A percentile compares a stretch with the other conserved stretches of the same genome.
Evolutionary conservation across 1,284 basidiomycete genomes (phyloP).

Genomic region (Vanrija sp.): DNA sequence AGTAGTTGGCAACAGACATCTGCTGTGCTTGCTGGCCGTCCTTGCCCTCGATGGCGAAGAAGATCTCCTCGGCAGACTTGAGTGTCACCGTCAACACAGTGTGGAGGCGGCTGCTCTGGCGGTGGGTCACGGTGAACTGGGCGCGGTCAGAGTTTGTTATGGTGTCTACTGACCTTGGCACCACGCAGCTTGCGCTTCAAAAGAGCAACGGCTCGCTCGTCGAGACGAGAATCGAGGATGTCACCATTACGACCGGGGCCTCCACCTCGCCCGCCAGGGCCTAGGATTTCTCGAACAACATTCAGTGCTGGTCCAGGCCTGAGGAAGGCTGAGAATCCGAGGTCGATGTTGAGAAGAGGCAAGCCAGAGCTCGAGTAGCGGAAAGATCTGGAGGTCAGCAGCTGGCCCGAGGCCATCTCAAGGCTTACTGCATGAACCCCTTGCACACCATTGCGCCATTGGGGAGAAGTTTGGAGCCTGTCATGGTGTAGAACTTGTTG

Average conservation of each 20-base stretch:
- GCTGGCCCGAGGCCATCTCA: no score
- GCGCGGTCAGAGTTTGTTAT: not conserved
- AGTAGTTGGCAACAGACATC: conserved; percentile 44
- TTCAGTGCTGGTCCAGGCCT: conserved; percentile 37
- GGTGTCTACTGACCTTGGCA: conserved; percentile 22
- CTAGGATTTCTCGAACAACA: conserved; percentile 37
- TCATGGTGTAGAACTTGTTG: conserved; percentile 40
- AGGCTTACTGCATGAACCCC: conserved; percentile 43
- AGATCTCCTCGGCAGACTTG: conserved; percentile 30
- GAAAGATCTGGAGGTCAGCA: conserved; percentile 32
- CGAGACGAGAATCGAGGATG: conserved; percentile 10
- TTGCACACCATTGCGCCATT: conserved; percentile 40
- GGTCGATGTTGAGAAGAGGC: conserved; percentile 39
- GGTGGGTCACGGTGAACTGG: conserved; percentile 38
- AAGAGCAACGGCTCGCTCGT: conserved; percentile 14
- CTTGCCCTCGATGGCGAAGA: conserved; percentile 31
- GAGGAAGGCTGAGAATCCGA: conserved; percentile 46
- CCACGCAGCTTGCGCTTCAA: conserved; percentile 36
- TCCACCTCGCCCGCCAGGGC: conserved; percentile 6
- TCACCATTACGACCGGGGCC: conserved; percentile 2
- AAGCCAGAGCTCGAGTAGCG: conserved; percentile 34
- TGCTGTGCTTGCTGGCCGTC: conserved; percentile 25
- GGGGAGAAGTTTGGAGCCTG: conserved; percentile 29
- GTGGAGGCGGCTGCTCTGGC: conserved; percentile 32
- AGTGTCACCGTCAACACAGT: conserved; percentile 34